These are phyloP conservation scores for Cryptosporidium ubiquitum DNA, from an alignment of 169 alveolate species.

Conservation along the genomic window DNA sequence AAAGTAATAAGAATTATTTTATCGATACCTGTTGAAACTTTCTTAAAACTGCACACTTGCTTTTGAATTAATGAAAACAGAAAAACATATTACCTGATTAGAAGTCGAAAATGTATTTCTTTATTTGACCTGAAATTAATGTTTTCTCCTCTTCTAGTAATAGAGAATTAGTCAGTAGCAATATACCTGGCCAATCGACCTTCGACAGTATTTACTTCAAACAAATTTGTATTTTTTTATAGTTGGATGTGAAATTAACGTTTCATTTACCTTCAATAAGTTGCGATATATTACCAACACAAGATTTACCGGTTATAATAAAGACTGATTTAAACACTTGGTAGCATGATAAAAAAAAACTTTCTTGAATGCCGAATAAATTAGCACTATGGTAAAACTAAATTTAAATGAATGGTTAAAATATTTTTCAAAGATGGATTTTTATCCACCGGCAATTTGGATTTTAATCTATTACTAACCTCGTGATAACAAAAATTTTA, in stretches of 20 bases:
- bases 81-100: background rate
- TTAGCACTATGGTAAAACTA: background rate
- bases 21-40: background rate
- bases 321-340: background rate
- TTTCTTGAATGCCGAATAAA: too few relatives aligned
- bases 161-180: background rate
- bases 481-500: background rate
- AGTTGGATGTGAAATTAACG: background rate
- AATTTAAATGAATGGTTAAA: background rate
- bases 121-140: background rate
- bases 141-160: background rate
- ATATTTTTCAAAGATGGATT: background rate
- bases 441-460: slow-evolving; percentile 17
- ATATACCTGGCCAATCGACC: background rate
- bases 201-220: background rate
- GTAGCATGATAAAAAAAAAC: background rate
- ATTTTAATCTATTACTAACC: background rate
- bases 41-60: background rate
- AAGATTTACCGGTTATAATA: background rate
- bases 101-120: background rate
- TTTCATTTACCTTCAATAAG: background rate
- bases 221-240: background rate
- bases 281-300: background rate
- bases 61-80: background rate
- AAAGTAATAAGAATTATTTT: background rate